Base-by-base conservation (phyloP, 805 yeast species). In the Candida lessepsii region DNA sequence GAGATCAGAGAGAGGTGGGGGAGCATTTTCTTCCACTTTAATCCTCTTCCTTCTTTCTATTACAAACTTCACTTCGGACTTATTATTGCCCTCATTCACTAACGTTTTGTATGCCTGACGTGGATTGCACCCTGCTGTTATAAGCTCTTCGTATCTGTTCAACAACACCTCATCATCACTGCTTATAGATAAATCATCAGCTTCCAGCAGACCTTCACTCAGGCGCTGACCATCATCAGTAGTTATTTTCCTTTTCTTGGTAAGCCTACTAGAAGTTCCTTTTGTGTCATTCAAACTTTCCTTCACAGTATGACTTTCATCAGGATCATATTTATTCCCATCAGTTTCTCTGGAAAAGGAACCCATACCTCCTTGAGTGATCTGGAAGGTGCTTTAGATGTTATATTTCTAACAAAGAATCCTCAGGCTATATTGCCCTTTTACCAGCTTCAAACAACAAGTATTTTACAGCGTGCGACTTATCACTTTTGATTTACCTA, bases 361-460 rank as follows among this genome's bases (percentile, higher is more conserved):
- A 15, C 29, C 17, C 29, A 27, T 27, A 27, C 29, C 18, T 27
- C 16, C 29, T 27, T 27, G 29, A 13, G 16, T 27, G 8, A 27
- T 27, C 9, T 27, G 10, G 16, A 27, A 13, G 29, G 29, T 27
- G 4, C 10, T 27, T 27, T 14, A 27, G 29, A n/a, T 27, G 16
- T 10, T 27, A 27, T 27, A 27, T 13, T 27, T 14, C 16, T 14
- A 27, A 27, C 29, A 14, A 13, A 10, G 16, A 27, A 8, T 25
- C 8, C 28, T 25, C 28, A 21, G 24, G 24, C 24, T 21, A 21
- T 25, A 25, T 25, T 25, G 13, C 14, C 28, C 28, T 25, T 25
- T 13, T 27, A 27, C 17, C 29, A 27, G 17, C 17, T 27, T 27
- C 29, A 27, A 27, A 27, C 29, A 27, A 27, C 17, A 27, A 27